Evolutionary conservation across 768 basidiomycete species (phyloP).

Genomic region (Mycena crocata): DNA sequence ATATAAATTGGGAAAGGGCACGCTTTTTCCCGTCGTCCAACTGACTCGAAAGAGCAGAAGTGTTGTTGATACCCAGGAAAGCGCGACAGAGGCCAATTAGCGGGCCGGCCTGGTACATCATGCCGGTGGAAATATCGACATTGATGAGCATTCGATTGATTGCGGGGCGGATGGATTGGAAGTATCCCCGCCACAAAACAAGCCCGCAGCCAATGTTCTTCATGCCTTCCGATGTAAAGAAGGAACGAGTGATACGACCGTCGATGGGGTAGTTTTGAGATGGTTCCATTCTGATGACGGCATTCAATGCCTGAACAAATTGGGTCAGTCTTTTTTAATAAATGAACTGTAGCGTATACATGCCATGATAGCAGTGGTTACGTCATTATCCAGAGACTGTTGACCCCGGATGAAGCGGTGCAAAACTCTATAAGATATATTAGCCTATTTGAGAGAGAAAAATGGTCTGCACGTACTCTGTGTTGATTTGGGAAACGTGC

Average conservation of each 20-base stretch:
- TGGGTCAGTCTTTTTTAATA: background rate
- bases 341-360: slow-evolving; percentile 26
- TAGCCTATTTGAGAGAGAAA: slow-evolving; percentile 9
- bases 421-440: slow-evolving; percentile 46
- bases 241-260: slow-evolving; percentile 76
- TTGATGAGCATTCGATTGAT: slow-evolving; percentile 71
- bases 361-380: slow-evolving; percentile 75
- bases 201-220: slow-evolving; percentile 64
- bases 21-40: slow-evolving; percentile 69
- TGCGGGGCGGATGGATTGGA: slow-evolving; percentile 77
- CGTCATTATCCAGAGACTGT: slow-evolving; percentile 72
- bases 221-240: slow-evolving; percentile 71
- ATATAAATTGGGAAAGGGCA: slow-evolving; percentile 65
- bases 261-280: slow-evolving; percentile 75
- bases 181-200: slow-evolving; percentile 78
- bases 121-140: slow-evolving; percentile 77
- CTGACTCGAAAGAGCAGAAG: slow-evolving; percentile 53
- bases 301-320: slow-evolving; percentile 68
- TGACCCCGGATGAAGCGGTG: slow-evolving; percentile 56
- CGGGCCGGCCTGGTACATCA: slow-evolving; percentile 74
- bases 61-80: slow-evolving; percentile 52
- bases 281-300: slow-evolving; percentile 79
- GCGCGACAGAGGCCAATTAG: slow-evolving; percentile 66
- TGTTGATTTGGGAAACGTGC: slow-evolving; percentile 23
- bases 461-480: slow-evolving; percentile 47